These are phyloP conservation scores for Podila horticola DNA, from an alignment of 192 early-diverging fungal species.

Conservation along the genomic window DNA sequence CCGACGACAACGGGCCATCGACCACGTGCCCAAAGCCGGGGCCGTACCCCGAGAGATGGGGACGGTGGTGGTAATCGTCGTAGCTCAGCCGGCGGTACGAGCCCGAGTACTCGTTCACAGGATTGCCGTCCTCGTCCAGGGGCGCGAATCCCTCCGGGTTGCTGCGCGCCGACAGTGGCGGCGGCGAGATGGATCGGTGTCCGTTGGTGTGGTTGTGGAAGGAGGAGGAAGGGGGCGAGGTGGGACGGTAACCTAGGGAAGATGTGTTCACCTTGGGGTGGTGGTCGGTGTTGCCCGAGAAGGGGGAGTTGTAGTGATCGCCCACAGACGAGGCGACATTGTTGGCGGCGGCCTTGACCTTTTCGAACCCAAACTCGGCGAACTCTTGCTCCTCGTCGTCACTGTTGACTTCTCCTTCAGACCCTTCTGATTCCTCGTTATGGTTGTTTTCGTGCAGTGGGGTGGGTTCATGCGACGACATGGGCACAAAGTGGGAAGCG, in stretches of 20 bases:
- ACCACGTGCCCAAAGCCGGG: neutral
- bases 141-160: neutral
- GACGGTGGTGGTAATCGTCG: neutral
- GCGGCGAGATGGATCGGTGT: neutral
- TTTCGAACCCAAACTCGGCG: neutral
- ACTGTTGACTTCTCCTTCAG: neutral
- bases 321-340: neutral
- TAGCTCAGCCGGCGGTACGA: neutral
- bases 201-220: neutral
- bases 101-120: neutral
- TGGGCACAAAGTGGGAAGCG: neutral
- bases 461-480: neutral
- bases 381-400: conserved; percentile 5
- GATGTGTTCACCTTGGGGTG: neutral
- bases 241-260: neutral
- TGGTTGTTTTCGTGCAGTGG: too few species aligned
- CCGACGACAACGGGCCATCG: neutral
- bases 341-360: neutral
- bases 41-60: neutral
- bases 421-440: neutral
- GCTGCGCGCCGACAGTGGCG: conserved; percentile 1
- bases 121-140: neutral
- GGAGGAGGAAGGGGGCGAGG: neutral
- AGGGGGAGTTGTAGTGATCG: neutral
- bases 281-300: neutral